Evolutionary conservation across 371 early-diverging fungal species (phyloP), one percentile per base, ranked within the genome.

Genomic region (Circinella minor): DNA sequence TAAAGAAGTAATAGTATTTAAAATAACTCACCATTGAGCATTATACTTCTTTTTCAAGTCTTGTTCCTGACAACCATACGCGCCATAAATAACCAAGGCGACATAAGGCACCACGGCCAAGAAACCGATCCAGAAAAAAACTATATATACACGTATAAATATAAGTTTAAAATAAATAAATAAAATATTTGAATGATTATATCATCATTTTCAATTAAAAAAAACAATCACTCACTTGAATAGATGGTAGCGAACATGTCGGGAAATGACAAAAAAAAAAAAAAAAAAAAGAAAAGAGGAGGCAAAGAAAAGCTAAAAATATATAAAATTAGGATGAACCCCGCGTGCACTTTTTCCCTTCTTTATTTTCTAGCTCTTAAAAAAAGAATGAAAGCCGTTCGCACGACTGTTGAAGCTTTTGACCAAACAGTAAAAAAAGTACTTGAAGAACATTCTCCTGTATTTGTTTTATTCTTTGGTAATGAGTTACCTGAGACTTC

Each of bases 11-110:
- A 49, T 14, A 55, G 51, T 61, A 68, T 2, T 27, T 27, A 27
- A 27, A 27, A 27, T 27, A 61, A 74, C 71, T 68, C 83, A 87
- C 90, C 90, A 89, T 55, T 79, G 61, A 15, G 90, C 88, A 66
- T 84, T 83, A 63, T 89, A 89, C 70, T 86, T 85, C 57, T 76
- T 64, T 70, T 85, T 86, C 70, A 89, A 70, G 76, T 89, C 78
- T 74, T 88, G 90, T 64, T 82, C 87, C 60, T 79, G 77, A 64
- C 85, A 85, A 17, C 75, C 77, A 65, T 80, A 85, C 6, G 85
- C 85, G 43, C 78, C 85, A 65, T 85, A 85, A 8, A 71, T 68
- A 36, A 81, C 80, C n/a, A 85, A 64, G 13, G 72, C 66, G 59
- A 85, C 73, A 67, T 85, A 85, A 27, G 83, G 83, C 13, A 78